Evolutionary conservation across 257 asterid genomes (phyloP).

Genomic region (Anisodus acutangulus): DNA sequence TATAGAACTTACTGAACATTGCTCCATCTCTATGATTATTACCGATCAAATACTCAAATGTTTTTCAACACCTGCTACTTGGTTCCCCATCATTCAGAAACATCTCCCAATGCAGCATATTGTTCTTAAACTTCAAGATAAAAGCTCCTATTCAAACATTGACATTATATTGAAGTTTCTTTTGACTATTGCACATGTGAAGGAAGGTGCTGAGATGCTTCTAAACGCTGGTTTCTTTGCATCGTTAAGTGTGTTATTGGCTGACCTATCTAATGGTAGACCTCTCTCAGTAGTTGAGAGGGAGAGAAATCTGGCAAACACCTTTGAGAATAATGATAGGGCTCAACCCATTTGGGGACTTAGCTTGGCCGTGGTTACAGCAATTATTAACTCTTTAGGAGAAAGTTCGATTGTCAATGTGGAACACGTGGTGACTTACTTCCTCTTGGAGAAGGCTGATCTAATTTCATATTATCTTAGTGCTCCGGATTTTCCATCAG

Average conservation of each 20-base stretch:
- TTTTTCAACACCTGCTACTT: constrained; percentile 64
- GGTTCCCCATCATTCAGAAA: constrained; percentile 78
- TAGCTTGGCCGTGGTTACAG: constrained; percentile 80
- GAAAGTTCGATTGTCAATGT: constrained; percentile 55
- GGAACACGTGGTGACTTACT: constrained; percentile 74
- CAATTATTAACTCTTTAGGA: constrained; percentile 79
- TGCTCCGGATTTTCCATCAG: constrained; percentile 77
- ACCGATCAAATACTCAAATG: constrained; percentile 67
- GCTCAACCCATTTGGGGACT: constrained; percentile 83
- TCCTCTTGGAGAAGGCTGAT: constrained; percentile 79
- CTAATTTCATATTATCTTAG: constrained; percentile 68
- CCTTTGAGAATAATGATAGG: constrained; percentile 53
- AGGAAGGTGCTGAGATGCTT: constrained; percentile 87
- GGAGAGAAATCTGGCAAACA: constrained; percentile 48
- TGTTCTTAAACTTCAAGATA: constrained; percentile 72
- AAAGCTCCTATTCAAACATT: constrained; percentile 40
- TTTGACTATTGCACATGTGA: constrained; percentile 74
- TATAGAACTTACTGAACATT: constrained; percentile 58
- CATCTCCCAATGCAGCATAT: constrained; percentile 69
- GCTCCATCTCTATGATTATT: constrained; percentile 66
- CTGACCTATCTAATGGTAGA: constrained; percentile 55
- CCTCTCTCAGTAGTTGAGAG: constrained; percentile 50
- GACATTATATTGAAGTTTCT: constrained; percentile 68
- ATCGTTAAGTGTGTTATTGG: constrained; percentile 59
- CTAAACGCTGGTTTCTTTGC: constrained; percentile 71